Conservation (phyloP, 441 rosid genomes). For the Bocquillonia castaneifolia region DNA sequence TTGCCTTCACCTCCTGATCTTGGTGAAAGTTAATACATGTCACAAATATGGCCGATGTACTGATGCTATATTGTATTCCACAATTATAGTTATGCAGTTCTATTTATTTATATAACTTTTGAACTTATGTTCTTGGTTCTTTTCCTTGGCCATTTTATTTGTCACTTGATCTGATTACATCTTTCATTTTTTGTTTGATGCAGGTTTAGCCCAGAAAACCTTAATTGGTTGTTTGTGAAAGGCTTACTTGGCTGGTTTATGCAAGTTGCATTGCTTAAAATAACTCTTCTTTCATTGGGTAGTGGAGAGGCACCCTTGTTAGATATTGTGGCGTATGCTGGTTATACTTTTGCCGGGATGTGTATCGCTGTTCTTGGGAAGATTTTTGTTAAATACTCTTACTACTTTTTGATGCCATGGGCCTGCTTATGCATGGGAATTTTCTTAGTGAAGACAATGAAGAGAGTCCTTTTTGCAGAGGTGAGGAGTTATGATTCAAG, state of each 20-base stretch:
- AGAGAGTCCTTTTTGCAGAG: conserved; percentile 77
- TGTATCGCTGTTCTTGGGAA: conserved; percentile 63
- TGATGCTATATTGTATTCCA: not conserved
- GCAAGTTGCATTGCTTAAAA: conserved; percentile 77
- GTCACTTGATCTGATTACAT: not conserved
- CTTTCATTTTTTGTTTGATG: conserved; percentile 6
- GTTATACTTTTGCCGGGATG: conserved; percentile 68
- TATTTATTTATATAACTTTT: not conserved
- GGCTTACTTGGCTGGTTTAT: conserved; percentile 84
- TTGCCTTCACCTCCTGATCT: not conserved
- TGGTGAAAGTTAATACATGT: not conserved
- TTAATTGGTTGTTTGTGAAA: conserved; percentile 78
- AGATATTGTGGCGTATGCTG: conserved; percentile 85
- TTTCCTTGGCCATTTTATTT: not conserved
- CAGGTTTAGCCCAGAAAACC: conserved; percentile 86
- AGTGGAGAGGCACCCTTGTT: conserved; percentile 83
- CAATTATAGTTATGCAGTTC: not conserved
- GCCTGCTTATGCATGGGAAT: conserved; percentile 72
- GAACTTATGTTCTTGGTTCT: not conserved
- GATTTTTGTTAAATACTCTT: conserved; percentile 57
- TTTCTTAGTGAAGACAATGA: conserved; percentile 87
- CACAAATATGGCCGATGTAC: not conserved
- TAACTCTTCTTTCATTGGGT: conserved; percentile 69
- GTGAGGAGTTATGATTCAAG: conserved; percentile 74
- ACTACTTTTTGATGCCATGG: conserved; percentile 76